phyloP scores from a whole-genome alignment of 2,329 filamentous ascomycete genomes.

The Colletotrichum musicola region DNA sequence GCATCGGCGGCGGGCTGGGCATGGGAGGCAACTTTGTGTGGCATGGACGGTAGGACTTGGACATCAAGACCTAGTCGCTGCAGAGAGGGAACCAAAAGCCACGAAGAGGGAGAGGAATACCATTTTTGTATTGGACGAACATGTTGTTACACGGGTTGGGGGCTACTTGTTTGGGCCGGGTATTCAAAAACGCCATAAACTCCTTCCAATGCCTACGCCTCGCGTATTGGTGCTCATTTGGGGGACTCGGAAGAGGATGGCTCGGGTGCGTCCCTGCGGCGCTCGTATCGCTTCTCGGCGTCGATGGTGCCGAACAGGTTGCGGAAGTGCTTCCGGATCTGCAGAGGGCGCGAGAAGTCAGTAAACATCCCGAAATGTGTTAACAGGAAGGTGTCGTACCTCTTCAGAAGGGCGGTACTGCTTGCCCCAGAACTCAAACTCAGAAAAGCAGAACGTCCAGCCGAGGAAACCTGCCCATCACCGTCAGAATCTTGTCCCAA shows the following conservation, averaged over 20 bases:
- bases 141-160: slow-evolving; percentile 45
- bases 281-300: slow-evolving; percentile 57
- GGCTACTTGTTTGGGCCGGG: slow-evolving; percentile 21
- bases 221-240: slow-evolving; percentile 16
- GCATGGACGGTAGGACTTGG: slow-evolving; percentile 52
- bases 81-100: too few relatives aligned
- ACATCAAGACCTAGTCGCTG: too few relatives aligned
- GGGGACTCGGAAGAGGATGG: slow-evolving; percentile 42
- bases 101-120: slow-evolving; percentile 24
- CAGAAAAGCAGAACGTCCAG: slow-evolving; percentile 56
- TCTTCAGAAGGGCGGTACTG: slow-evolving; percentile 58
- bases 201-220: slow-evolving; percentile 31
- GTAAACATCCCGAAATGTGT: not conserved
- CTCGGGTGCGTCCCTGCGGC: slow-evolving; percentile 53
- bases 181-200: slow-evolving; percentile 39
- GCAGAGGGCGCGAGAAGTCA: not conserved
- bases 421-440: slow-evolving; percentile 59
- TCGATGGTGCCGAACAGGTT: slow-evolving; percentile 56
- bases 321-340: slow-evolving; percentile 54
- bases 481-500: slow-evolving; percentile 23
- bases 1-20: slow-evolving; percentile 63
- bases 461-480: slow-evolving; percentile 49
- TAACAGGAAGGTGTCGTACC: slow-evolving; percentile 42
- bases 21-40: slow-evolving; percentile 72
- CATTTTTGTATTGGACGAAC: slow-evolving; percentile 39